Evolutionary conservation across 768 basidiomycete genomes (phyloP).

Genomic region (Coprinellus micaceus): DNA sequence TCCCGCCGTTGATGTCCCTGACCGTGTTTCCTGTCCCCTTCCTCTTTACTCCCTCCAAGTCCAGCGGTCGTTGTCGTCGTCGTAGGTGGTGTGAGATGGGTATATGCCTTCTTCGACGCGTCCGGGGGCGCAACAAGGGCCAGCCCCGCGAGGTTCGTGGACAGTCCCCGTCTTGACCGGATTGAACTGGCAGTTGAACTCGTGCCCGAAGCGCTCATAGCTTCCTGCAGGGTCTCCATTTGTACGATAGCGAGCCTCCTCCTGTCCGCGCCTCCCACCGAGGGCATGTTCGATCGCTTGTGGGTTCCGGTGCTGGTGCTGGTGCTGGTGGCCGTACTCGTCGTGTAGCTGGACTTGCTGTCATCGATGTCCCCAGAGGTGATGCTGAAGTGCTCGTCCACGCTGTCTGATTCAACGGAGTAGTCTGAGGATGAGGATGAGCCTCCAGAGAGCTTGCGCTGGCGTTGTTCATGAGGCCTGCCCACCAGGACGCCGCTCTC

Average conservation of each 20-base stretch:
- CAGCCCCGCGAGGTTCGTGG: slow-evolving; percentile 44
- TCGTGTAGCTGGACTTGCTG: too few species aligned
- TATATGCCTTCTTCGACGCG: slow-evolving; percentile 50
- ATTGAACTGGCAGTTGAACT: slow-evolving; percentile 27
- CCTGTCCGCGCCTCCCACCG: slow-evolving; percentile 60
- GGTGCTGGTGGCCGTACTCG: slow-evolving; percentile 22
- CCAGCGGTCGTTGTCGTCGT: slow-evolving; percentile 45
- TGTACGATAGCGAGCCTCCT: slow-evolving; percentile 66
- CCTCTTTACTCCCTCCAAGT: too few species aligned
- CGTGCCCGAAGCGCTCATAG: slow-evolving; percentile 19
- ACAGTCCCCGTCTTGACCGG: slow-evolving; percentile 37
- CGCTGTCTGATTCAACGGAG: slow-evolving; percentile 39
- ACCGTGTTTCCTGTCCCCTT: not conserved
- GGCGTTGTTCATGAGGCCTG: slow-evolving; percentile 13
- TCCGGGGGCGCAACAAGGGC: slow-evolving; percentile 74
- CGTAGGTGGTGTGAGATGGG: slow-evolving; percentile 50
- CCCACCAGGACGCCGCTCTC: too few species aligned
- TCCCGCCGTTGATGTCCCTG: not conserved
- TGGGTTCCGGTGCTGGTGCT: slow-evolving; percentile 15
- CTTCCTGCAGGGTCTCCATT: slow-evolving; percentile 41
- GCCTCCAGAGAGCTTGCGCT: slow-evolving; percentile 26
- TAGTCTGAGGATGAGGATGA: slow-evolving; percentile 50
- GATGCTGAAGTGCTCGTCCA: slow-evolving; percentile 21
- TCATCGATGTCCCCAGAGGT: too few species aligned
- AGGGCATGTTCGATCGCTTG: slow-evolving; percentile 49